Conservation (phyloP, 1,284 basidiomycete species). For the Moesziomyces aphidis region DNA sequence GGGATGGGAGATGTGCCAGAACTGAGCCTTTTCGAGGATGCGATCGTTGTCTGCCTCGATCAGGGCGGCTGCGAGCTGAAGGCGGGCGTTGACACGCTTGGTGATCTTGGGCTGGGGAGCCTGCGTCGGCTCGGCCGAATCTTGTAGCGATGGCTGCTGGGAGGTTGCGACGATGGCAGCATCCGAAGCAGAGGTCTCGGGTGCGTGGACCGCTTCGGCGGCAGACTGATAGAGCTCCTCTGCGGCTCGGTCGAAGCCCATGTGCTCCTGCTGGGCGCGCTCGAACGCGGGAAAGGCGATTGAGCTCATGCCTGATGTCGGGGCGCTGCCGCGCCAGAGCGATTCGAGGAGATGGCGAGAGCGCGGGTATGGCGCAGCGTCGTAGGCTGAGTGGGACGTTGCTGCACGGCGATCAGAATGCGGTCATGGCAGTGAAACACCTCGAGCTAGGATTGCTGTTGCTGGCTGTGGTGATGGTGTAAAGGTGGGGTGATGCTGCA, state of each 20-base stretch:
- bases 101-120: slow-evolving; percentile 42
- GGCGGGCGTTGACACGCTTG: slow-evolving; percentile 56
- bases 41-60: slow-evolving; percentile 66
- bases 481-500: not conserved
- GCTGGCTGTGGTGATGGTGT: too few species aligned
- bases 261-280: slow-evolving; percentile 45
- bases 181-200: slow-evolving; percentile 6
- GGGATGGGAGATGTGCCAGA: slow-evolving; percentile 45
- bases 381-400: not conserved
- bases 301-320: slow-evolving; percentile 21
- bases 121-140: slow-evolving; percentile 3
- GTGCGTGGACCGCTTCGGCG: slow-evolving; percentile 13
- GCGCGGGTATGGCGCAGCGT: not conserved
- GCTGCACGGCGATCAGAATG: not conserved
- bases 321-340: not conserved
- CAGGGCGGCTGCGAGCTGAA: slow-evolving; percentile 64
- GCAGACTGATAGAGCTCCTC: slow-evolving; percentile 36
- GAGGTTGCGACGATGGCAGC: not conserved
- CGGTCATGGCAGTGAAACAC: not conserved
- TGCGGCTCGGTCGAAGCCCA: slow-evolving; percentile 23
- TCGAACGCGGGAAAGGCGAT: slow-evolving; percentile 42
- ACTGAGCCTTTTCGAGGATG: slow-evolving; percentile 49
- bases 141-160: slow-evolving; percentile 3
- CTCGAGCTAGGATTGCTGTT: too few species aligned
- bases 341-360: not conserved